Evolutionary conservation across 1,139 yeast species (phyloP).

Genomic region (Diutina pseudorugosa): DNA sequence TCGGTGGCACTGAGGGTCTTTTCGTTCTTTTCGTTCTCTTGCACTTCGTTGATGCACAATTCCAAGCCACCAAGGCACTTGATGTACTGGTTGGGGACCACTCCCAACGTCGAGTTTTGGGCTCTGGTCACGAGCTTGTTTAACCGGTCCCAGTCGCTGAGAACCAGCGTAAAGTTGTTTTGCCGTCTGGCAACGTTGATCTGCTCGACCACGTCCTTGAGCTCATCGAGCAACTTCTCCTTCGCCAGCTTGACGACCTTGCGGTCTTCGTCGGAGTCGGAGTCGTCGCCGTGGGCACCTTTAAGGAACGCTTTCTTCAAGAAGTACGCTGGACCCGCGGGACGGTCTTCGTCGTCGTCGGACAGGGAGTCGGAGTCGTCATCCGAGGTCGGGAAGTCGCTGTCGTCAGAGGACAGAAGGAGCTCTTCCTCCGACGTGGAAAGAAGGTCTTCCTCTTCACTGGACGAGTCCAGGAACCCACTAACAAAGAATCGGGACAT

Average conservation of each 20-base stretch:
- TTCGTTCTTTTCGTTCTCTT: constrained; percentile 39
- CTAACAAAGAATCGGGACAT: constrained; percentile 76
- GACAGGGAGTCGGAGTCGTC: constrained; percentile 25
- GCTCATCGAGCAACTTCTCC: constrained; percentile 84
- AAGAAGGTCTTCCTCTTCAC: constrained; percentile 66
- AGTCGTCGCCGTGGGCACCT: constrained; percentile 38
- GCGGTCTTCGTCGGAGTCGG: constrained; percentile 46
- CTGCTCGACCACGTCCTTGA: constrained; percentile 53
- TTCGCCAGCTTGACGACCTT: constrained; percentile 88
- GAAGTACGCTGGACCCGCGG: constrained; percentile 45
- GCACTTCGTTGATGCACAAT: constrained; percentile 46
- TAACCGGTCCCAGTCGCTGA: constrained; percentile 69
- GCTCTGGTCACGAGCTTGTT: constrained; percentile 56
- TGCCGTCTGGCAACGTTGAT: constrained; percentile 61
- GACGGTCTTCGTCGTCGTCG: constrained; percentile 31
- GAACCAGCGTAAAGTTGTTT: constrained; percentile 72
- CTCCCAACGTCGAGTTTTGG: constrained; percentile 55
- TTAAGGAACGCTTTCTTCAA: constrained; percentile 42
- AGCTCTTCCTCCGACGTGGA: constrained; percentile 62
- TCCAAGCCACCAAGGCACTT: constrained; percentile 63
- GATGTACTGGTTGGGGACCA: constrained; percentile 63
- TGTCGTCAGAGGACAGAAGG: constrained; percentile 24
- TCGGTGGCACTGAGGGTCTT: constrained; percentile 76
- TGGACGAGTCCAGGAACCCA: constrained; percentile 55
- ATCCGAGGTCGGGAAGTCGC: constrained; percentile 16